Percentiles rank a stretch among this genome's conserved stretches.
These are phyloP conservation scores for Oryza officinalis DNA, from an alignment of 176 grass and related monocot genomes.

Conservation along the genomic window DNA sequence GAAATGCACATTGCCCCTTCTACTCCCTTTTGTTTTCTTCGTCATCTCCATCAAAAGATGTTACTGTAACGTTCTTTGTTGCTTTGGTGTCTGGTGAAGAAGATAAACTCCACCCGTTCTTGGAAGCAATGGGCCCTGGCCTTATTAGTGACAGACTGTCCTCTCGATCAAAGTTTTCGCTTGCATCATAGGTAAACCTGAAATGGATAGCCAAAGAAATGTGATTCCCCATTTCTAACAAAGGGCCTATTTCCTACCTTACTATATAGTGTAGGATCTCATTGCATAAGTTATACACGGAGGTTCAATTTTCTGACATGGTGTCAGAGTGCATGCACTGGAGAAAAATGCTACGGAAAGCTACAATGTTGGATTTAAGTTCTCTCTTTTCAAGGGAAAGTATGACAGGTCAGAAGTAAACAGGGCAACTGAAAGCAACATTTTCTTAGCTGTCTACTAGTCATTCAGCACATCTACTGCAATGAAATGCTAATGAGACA, in stretches of 20 bases:
- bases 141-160: slow-evolving; percentile 86
- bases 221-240: slow-evolving; percentile 23
- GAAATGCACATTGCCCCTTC: neutral
- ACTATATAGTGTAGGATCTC: neutral
- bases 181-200: slow-evolving; percentile 76
- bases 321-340: neutral
- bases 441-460: neutral
- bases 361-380: neutral
- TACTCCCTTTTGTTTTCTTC: slow-evolving; percentile 98
- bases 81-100: slow-evolving; percentile 57
- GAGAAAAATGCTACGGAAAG: neutral
- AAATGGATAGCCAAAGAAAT: slow-evolving; percentile 28
- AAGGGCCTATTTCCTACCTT: neutral
- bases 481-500: neutral
- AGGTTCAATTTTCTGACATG: slow-evolving; percentile 23
- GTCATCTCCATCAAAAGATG: slow-evolving; percentile 54
- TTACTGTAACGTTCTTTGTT: slow-evolving; percentile 23
- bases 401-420: neutral
- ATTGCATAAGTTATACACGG: neutral
- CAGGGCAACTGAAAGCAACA: neutral
- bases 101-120: slow-evolving; percentile 54
- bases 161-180: slow-evolving; percentile 78
- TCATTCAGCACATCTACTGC: neutral
- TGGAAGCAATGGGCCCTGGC: slow-evolving; percentile 67
- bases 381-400: neutral